Conservation (phyloP, 2,329 filamentous ascomycete genomes). For the Phialophora macrospora region DNA sequence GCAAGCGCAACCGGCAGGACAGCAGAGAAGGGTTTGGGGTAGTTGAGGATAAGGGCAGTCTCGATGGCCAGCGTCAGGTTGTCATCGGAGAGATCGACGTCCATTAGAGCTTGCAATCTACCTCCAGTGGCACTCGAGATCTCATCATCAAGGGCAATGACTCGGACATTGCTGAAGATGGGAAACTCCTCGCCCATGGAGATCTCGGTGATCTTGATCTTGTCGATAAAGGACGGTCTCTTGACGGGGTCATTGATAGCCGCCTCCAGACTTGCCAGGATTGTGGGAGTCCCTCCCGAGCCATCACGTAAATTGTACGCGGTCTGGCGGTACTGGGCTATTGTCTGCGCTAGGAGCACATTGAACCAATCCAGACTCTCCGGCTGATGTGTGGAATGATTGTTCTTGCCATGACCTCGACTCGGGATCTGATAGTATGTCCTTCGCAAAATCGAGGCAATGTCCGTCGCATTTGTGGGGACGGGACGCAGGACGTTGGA, state of each 20-base stretch:
- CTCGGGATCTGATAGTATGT: conserved; percentile 82
- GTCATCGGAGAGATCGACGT: conserved; percentile 88
- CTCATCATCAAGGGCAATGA: conserved; percentile 75
- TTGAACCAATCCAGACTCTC: conserved; percentile 99
- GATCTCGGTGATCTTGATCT: conserved; percentile 91
- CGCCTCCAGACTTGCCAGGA: conserved; percentile 81
- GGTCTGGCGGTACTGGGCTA: conserved; percentile 91
- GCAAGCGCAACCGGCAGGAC: conserved; percentile 89
- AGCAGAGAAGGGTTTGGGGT: conserved; percentile 85
- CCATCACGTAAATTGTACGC: conserved; percentile 80
- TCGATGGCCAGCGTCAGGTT: conserved; percentile 94
- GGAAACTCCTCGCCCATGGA: conserved; percentile 96
- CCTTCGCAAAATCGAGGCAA: conserved; percentile 79
- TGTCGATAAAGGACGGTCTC: conserved; percentile 88
- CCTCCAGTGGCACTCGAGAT: conserved; percentile 64
- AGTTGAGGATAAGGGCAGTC: conserved; percentile 92
- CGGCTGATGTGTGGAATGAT: conserved; percentile 81
- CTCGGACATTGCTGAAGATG: conserved; percentile 96
- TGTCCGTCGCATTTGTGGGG: conserved; percentile 82
- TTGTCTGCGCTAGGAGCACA: conserved; percentile 92
- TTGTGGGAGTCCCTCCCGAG: conserved; percentile 58
- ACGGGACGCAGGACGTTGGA: conserved; percentile 75
- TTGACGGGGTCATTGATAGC: conserved; percentile 85
- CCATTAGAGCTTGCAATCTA: conserved; percentile 89
- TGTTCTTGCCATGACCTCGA: conserved; percentile 42